Evolutionary conservation across 805 yeast genomes (phyloP).

Genomic region (Lachancea kluyveri): DNA sequence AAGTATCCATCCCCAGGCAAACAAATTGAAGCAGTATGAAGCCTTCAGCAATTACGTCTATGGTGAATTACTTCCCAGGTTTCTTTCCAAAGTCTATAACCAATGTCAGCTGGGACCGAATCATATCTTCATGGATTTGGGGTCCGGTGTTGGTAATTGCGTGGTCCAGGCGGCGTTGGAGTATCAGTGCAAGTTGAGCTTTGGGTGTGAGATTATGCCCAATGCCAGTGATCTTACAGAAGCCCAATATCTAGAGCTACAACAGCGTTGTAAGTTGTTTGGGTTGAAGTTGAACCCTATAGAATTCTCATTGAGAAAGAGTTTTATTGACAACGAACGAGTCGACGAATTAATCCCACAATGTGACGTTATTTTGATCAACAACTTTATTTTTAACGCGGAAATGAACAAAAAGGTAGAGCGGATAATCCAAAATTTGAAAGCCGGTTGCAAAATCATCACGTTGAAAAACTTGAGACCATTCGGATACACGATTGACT

Average conservation of each 20-base stretch:
- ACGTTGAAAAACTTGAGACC: conserved; percentile 77
- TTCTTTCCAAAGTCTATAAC: conserved; percentile 59
- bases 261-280: conserved; percentile 49
- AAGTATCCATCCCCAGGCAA: conserved; percentile 68
- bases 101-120: conserved; percentile 49
- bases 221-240: conserved; percentile 68
- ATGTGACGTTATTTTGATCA: conserved; percentile 70
- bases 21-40: conserved; percentile 59
- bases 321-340: conserved; percentile 62
- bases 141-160: conserved; percentile 94
- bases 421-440: conserved; percentile 53
- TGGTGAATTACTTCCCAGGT: conserved; percentile 81
- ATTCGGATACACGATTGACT: conserved; percentile 58
- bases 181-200: conserved; percentile 66
- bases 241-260: conserved; percentile 52
- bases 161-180: conserved; percentile 85
- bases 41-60: conserved; percentile 89
- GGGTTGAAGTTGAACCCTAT: conserved; percentile 58
- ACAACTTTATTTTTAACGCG: conserved; percentile 81
- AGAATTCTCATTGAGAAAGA: conserved; percentile 54
- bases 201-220: conserved; percentile 87
- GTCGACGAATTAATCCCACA: conserved; percentile 48
- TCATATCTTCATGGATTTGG: conserved; percentile 75
- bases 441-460: conserved; percentile 71
- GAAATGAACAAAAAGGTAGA: conserved; percentile 64